A percentile compares a stretch with the other conserved stretches of the same genome.
Conservation (phyloP, 768 basidiomycete species). For the Russula sp. region DNA sequence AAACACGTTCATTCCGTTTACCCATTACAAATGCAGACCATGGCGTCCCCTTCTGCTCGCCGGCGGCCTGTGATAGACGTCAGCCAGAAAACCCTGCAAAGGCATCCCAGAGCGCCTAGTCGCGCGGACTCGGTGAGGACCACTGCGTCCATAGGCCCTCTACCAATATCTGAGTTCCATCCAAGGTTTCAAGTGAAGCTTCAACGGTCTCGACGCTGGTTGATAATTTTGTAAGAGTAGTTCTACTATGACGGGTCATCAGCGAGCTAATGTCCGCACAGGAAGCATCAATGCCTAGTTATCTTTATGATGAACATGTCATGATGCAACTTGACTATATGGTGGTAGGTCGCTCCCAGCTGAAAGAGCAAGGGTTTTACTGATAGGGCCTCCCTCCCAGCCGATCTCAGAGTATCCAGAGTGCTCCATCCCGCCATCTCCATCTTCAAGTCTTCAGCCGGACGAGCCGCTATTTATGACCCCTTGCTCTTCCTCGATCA, state of each 20-base stretch:
- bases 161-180: background rate
- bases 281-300: conserved; percentile 11
- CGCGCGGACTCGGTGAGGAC: conserved; percentile 22
- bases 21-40: background rate
- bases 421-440: conserved; percentile 24
- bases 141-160: background rate
- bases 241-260: background rate
- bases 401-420: conserved; percentile 23
- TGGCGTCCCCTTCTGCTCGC: conserved; percentile 3
- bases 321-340: conserved; percentile 24
- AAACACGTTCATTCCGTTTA: background rate
- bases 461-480: conserved; percentile 19
- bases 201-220: conserved; percentile 24
- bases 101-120: conserved; percentile 17
- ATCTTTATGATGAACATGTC: conserved; percentile 19
- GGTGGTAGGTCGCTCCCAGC: conserved; percentile 12
- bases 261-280: background rate
- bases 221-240: conserved; percentile 15
- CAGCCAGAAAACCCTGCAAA: conserved; percentile 4
- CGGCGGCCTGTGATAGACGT: conserved; percentile 17
- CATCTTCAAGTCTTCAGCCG: conserved; percentile 25
- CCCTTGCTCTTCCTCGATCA: conserved; percentile 19
- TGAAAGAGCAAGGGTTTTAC: background rate
- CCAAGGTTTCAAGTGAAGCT: conserved; percentile 18
- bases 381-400: conserved; percentile 13